phyloP scores from a whole-genome alignment of 1,284 basidiomycete species.

The Cystobasidium pallidum region DNA sequence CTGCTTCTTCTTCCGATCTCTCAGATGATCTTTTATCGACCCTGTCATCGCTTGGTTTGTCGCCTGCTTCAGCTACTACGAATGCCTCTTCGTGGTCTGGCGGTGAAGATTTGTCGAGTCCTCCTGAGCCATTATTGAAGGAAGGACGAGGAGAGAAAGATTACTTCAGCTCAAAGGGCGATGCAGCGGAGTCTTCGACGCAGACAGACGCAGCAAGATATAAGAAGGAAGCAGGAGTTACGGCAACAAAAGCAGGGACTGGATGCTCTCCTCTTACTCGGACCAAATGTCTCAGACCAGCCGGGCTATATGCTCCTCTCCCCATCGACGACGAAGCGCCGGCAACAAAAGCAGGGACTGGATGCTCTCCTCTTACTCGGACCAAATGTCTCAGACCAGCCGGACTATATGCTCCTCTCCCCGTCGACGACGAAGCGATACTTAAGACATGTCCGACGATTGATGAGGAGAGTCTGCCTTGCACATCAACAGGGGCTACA shows the following conservation, averaged over 20 bases:
- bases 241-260: background rate
- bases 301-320: background rate
- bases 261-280: background rate
- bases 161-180: background rate
- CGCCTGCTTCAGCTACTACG: constrained; percentile 23
- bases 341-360: background rate
- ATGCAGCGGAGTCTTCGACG: background rate
- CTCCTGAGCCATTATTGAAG: background rate
- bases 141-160: background rate
- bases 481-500: background rate
- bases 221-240: background rate
- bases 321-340: background rate
- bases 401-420: background rate
- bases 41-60: background rate
- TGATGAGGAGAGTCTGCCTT: background rate
- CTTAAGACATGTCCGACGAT: background rate
- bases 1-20: constrained; percentile 21
- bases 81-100: constrained; percentile 15
- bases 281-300: background rate
- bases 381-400: constrained; percentile 12
- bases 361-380: constrained; percentile 8
- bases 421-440: background rate
- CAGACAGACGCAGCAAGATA: background rate
- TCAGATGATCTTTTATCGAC: constrained; percentile 8
- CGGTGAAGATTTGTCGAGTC: background rate